phyloP scores from a whole-genome alignment of 2,329 filamentous ascomycete species.

The Xenoacremonium recifei region DNA sequence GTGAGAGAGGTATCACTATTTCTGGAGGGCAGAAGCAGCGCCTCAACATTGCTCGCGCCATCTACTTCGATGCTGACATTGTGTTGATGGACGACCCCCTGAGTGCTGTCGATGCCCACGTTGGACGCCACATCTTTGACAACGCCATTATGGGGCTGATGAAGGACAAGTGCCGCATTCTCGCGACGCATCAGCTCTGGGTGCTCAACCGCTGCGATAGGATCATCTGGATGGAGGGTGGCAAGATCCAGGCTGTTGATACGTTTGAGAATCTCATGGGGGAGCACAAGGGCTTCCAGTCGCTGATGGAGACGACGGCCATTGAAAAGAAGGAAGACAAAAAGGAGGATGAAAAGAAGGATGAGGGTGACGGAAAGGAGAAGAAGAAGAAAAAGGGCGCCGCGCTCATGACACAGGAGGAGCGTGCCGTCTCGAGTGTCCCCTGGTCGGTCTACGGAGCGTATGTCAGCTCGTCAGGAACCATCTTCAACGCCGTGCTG shows the following conservation, averaged over 20 bases:
- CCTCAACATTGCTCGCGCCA: slow-evolving; percentile 84
- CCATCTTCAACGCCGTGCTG: slow-evolving; percentile 65
- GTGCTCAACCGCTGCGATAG: slow-evolving; percentile 88
- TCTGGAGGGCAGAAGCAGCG: slow-evolving; percentile 95
- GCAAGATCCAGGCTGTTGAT: slow-evolving; percentile 79
- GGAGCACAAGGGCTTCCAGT: slow-evolving; percentile 73
- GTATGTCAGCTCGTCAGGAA: slow-evolving; percentile 75
- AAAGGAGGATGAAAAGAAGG: slow-evolving; percentile 50
- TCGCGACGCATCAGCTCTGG: slow-evolving; percentile 94
- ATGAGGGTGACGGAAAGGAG: slow-evolving; percentile 43
- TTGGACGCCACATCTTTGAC: slow-evolving; percentile 80
- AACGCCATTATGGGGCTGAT: slow-evolving; percentile 88
- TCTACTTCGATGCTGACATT: slow-evolving; percentile 68
- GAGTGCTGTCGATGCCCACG: slow-evolving; percentile 68
- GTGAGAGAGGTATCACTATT: slow-evolving; percentile 91
- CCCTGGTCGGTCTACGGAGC: slow-evolving; percentile 76
- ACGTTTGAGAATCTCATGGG: slow-evolving; percentile 88
- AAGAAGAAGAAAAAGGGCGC: slow-evolving; percentile 53
- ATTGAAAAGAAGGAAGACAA: slow-evolving; percentile 63
- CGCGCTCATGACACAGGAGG: slow-evolving; percentile 69
- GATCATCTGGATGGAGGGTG: slow-evolving; percentile 90
- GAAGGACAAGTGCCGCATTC: slow-evolving; percentile 82
- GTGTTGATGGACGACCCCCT: slow-evolving; percentile 69
- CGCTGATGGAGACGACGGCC: slow-evolving; percentile 82
- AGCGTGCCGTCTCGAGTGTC: slow-evolving; percentile 72